These are phyloP conservation scores for Magnaporthiopsis incrustans DNA, from an alignment of 2,329 filamentous ascomycete genomes.

Conservation along the genomic window DNA sequence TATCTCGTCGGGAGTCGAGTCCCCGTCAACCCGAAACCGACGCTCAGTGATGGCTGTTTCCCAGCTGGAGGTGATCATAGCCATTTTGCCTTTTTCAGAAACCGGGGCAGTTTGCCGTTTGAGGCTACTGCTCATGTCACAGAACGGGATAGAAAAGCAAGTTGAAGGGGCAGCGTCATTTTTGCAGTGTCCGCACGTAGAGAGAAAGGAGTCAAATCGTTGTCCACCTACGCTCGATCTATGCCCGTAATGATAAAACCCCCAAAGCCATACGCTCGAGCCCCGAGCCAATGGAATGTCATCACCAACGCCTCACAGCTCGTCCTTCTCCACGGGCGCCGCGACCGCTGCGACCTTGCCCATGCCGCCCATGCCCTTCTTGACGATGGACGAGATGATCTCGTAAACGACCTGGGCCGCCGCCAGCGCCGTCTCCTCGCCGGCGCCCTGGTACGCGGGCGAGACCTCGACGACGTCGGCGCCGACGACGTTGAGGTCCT, in stretches of 20 bases:
- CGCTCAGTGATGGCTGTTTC: conserved; percentile 6
- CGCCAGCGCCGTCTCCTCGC: conserved; percentile 74
- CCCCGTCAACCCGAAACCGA: no score
- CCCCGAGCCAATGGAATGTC: no score
- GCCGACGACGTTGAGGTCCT: conserved; percentile 76
- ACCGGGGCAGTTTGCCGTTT: no score
- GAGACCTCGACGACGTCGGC: conserved; percentile 87
- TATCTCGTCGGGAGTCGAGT: no score
- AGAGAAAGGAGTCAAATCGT: no score
- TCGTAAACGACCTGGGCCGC: conserved; percentile 81
- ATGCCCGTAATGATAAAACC: no score
- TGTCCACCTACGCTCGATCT: no score
- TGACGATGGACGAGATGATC: conserved; percentile 68
- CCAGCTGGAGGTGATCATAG: conserved; percentile 4
- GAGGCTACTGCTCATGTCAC: no score
- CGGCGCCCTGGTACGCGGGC: conserved; percentile 73
- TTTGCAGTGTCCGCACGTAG: no score
- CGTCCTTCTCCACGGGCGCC: conserved; percentile 24
- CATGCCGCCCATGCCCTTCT: conserved; percentile 28
- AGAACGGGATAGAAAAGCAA: no score
- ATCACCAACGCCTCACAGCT: conserved; percentile 21
- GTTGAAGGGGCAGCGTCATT: no score
- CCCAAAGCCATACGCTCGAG: no score
- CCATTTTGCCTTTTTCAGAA: neutral
- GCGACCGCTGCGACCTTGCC: conserved; percentile 19